These are phyloP conservation scores for Fagopyrum tataricum DNA, from an alignment of 148 eudicot genomes.

Conservation along the genomic window DNA sequence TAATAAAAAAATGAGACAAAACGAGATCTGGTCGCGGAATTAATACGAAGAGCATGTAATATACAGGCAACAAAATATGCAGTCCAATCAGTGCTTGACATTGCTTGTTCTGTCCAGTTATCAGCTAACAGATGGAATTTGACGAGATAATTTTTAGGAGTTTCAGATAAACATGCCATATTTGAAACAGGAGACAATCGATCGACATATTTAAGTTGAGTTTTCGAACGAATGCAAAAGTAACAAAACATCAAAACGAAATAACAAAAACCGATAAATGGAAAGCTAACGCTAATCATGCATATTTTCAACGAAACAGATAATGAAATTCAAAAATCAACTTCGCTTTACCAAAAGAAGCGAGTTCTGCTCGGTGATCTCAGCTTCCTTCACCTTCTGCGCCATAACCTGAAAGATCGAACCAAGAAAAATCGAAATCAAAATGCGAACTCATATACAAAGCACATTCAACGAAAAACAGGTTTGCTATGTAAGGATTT, in stretches of 20 bases:
- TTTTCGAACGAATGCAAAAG: background rate
- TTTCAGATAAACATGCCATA: background rate
- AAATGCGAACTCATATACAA: background rate
- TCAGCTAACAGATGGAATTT: background rate
- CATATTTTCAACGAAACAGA: background rate
- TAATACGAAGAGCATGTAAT: background rate
- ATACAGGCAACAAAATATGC: background rate
- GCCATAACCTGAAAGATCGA: slow-evolving; percentile 46
- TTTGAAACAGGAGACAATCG: slow-evolving; percentile 1
- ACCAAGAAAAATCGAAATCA: slow-evolving; percentile 4
- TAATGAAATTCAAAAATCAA: background rate
- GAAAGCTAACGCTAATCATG: background rate
- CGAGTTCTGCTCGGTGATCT: slow-evolving; percentile 87
- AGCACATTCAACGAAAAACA: background rate
- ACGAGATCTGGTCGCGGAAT: background rate
- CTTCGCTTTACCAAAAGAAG: slow-evolving; percentile 58
- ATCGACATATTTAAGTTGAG: background rate
- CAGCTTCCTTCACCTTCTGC: slow-evolving; percentile 70
- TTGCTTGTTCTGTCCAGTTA: background rate
- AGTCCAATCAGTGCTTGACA: background rate
- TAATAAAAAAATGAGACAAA: background rate
- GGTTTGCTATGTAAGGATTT: background rate
- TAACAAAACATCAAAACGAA: background rate
- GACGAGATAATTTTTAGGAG: background rate
- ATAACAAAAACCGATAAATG: background rate